Evolutionary conservation across 148 eudicot species (phyloP), one percentile per base, ranked within the genome.

Genomic region (Fagopyrum tataricum): DNA sequence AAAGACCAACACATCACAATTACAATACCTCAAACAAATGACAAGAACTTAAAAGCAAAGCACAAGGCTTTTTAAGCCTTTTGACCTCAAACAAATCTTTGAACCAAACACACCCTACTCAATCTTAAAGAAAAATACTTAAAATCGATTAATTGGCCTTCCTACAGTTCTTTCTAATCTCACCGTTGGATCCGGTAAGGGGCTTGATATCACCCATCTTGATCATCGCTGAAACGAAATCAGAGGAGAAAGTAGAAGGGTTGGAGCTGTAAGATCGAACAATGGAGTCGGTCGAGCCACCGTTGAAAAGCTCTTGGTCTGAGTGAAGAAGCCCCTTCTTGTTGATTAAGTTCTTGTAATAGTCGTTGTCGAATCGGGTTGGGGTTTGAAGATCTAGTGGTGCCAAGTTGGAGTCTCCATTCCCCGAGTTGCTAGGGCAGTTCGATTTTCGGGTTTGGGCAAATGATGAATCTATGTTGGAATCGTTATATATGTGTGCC

Each of bases 81-180:
- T 59, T 10, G 26, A 59, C 66, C 23, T 24, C 37, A 59, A 59
- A 59, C 4, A 7, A 7, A 59, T 9, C 0, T 20, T 23, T 39
- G 12, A 2, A 56, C 1, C 1, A 31, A 31, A 31, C n/a, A n/a
- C n/a, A 18, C 31, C 62, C 31, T 56, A 21, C 64, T 58, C 61
- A 21, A 58, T 20, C 39, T 59, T 24, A 59, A 31, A 31, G 10
- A 24, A 23, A 59, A 59, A 59, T 5, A 59, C 66, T 0, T 31
- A 6, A 13, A 13, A 10, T 9, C 42, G 5, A 48, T 81, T 70
- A 87, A 52, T 89, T 89, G 0, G 15, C 66, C 78, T 23, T 84
- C 82, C 93, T 76, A 78, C 93, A 89, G 15, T 87, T 89, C 85
- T 81, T 87, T 74, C 93, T 84, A 11, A 89, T 78, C 82, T 89